phyloP scores from a whole-genome alignment of 2,329 filamentous ascomycete species.

The Mariannaea elegans region DNA sequence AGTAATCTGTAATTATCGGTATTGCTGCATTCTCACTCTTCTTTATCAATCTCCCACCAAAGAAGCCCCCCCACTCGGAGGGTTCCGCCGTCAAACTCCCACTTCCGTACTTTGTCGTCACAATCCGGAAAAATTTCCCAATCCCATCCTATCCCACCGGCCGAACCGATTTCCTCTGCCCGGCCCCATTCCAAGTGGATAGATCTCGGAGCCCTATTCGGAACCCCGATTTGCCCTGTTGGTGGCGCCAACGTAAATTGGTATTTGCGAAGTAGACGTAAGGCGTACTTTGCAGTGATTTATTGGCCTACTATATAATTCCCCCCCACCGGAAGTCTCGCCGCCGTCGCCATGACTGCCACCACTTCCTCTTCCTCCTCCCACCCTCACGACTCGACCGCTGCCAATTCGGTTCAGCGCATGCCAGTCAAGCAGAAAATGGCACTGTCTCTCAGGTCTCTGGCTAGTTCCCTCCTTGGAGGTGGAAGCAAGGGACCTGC shows the following conservation, averaged over 20 bases:
- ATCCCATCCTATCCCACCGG: slow-evolving; percentile 7
- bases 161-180: slow-evolving; percentile 4
- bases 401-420: slow-evolving; percentile 34
- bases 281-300: too few species aligned
- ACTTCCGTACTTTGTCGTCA: too few species aligned
- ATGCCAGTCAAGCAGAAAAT: slow-evolving; percentile 51
- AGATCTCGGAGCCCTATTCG: slow-evolving; percentile 9
- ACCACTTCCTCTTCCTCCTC: neutral
- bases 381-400: slow-evolving; percentile 15
- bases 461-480: slow-evolving; percentile 44
- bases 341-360: neutral
- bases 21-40: too few species aligned
- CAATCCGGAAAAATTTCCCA: neutral
- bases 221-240: slow-evolving; percentile 7
- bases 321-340: slow-evolving; percentile 1
- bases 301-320: neutral
- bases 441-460: slow-evolving; percentile 50
- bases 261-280: too few species aligned
- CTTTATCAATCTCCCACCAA: slow-evolving; percentile 6
- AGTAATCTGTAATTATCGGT: too few species aligned
- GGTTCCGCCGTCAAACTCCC: neutral
- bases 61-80: slow-evolving; percentile 7
- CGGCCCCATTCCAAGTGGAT: slow-evolving; percentile 1
- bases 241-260: neutral
- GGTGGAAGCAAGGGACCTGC: slow-evolving; percentile 29